These are phyloP conservation scores for Glycine soja DNA, from an alignment of 306 rosid genomes.

Conservation along the genomic window DNA sequence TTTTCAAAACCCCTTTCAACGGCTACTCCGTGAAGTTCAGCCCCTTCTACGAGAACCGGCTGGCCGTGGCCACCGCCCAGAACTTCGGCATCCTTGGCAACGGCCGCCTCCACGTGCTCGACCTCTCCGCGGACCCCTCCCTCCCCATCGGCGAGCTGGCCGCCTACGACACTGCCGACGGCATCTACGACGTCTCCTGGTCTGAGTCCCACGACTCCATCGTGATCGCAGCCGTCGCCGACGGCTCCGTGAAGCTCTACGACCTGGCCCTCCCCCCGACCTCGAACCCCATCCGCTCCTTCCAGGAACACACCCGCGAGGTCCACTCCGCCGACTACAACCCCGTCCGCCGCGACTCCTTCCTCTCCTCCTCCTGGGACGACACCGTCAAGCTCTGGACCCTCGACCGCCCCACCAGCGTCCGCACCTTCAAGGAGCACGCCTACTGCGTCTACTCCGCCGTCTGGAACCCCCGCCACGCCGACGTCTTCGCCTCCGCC, in stretches of 20 bases:
- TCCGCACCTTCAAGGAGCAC: conserved; percentile 90
- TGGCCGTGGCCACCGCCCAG: conserved; percentile 95
- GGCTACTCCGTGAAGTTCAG: conserved; percentile 98
- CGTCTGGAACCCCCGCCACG: conserved; percentile 94
- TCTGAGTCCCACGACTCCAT: conserved; percentile 94
- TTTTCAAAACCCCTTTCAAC: conserved; percentile 91
- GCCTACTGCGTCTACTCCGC: conserved; percentile 90
- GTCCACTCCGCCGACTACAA: conserved; percentile 85
- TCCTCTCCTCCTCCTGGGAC: conserved; percentile 92
- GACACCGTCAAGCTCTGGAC: conserved; percentile 93
- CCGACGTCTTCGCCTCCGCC: conserved; percentile 91
- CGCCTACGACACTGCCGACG: conserved; percentile 92
- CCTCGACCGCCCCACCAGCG: conserved; percentile 77
- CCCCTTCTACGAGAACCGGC: conserved; percentile 89
- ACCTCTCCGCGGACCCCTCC: conserved; percentile 61
- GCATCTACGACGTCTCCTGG: conserved; percentile 87
- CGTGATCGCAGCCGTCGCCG: conserved; percentile 88
- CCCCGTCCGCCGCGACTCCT: conserved; percentile 93
- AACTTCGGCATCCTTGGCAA: conserved; percentile 97
- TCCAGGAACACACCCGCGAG: conserved; percentile 91
- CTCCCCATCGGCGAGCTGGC: conserved; percentile 63
- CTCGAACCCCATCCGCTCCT: conserved; percentile 86
- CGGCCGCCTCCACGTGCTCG: conserved; percentile 91
- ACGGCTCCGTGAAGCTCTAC: conserved; percentile 91
- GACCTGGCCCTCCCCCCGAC: conserved; percentile 79